Percentiles rank a stretch among this genome's conserved stretches.
These are phyloP conservation scores for Porodaedalea pini DNA, from an alignment of 1,284 basidiomycete species.

Conservation along the genomic window DNA sequence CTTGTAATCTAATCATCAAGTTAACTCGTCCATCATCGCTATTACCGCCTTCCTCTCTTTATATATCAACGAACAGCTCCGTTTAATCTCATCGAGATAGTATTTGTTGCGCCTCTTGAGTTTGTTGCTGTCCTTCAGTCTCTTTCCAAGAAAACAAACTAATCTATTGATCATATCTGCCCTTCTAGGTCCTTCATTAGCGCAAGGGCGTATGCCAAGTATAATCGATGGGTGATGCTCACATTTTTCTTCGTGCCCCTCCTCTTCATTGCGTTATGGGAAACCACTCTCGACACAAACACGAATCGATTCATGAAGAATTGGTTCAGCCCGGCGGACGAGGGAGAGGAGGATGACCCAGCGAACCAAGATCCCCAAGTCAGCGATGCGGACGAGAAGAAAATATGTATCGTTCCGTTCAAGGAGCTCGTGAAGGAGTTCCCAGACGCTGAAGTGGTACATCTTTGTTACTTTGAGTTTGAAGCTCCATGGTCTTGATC, in stretches of 20 bases:
- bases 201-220: conserved; percentile 50
- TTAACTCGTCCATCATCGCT: conserved; percentile 2
- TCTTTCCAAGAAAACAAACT: background rate
- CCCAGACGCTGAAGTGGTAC: conserved; percentile 71
- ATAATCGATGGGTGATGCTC: conserved; percentile 79
- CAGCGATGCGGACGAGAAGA: conserved; percentile 56
- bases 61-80: conserved; percentile 34
- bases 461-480: conserved; percentile 25
- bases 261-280: conserved; percentile 69
- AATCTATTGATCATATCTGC: background rate
- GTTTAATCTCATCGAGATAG: conserved; percentile 81
- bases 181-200: conserved; percentile 46
- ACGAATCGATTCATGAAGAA: conserved; percentile 63
- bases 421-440: conserved; percentile 71
- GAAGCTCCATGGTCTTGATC: background rate
- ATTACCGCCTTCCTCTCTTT: too few relatives aligned
- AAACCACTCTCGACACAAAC: conserved; percentile 51
- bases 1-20: conserved; percentile 32
- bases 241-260: conserved; percentile 80
- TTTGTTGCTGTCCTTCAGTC: conserved; percentile 40
- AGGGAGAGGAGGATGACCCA: conserved; percentile 63
- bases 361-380: conserved; percentile 57
- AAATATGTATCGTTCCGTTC: conserved; percentile 76
- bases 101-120: conserved; percentile 85
- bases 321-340: conserved; percentile 61